phyloP scores from a whole-genome alignment of 176 grass and related monocot species.

The Zea mays region Zm-B73-REFERENCE-NAM-5.0 NC_050100.1:67402001-67402500 shows the following conservation, averaged over 20 bases:
- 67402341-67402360: neutral
- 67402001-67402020: slow-evolving; percentile 73
- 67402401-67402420: neutral
- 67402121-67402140: neutral
- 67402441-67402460: neutral
- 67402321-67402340: neutral
- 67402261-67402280: neutral
- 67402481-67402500: neutral
- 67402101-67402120: neutral
- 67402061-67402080: slow-evolving; percentile 48
- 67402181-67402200: too few relatives aligned
- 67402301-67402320: neutral
- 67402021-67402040: slow-evolving; percentile 90
- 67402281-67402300: neutral
- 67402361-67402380: neutral
- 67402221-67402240: too few relatives aligned
- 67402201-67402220: neutral
- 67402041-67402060: slow-evolving; percentile 73
- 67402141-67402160: neutral
- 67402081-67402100: neutral
- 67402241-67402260: too few relatives aligned
- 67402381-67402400: neutral
- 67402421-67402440: neutral
- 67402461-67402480: too few relatives aligned
- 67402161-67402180: neutral